A percentile compares a stretch with the other conserved stretches of the same genome.
Conservation (phyloP, 192 early-diverging fungal species). For the Umbelopsis vinacea region DNA sequence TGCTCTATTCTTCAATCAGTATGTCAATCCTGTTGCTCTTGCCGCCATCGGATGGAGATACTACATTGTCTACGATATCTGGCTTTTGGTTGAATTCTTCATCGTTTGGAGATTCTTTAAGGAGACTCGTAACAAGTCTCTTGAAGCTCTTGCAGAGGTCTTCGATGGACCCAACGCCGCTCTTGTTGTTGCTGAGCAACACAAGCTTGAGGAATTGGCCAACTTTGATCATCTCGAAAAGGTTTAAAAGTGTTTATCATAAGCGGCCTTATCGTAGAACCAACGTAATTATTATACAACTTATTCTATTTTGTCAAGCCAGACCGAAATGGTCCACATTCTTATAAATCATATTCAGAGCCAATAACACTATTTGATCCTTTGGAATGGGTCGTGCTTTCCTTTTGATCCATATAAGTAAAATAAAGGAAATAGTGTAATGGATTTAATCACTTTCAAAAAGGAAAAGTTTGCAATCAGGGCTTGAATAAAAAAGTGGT, state of each 20-base stretch:
- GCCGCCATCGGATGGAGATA: constrained; percentile 5
- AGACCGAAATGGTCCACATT: neutral
- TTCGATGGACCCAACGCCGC: constrained; percentile 28
- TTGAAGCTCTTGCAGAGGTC: constrained; percentile 41
- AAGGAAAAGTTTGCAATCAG: neutral
- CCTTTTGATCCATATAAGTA: neutral
- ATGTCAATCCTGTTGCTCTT: constrained; percentile 13
- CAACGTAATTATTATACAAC: neutral
- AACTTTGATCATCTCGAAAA: neutral
- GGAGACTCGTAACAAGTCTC: constrained; percentile 41
- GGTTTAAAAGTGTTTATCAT: neutral
- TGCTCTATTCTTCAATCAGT: neutral
- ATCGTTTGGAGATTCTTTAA: constrained; percentile 42
- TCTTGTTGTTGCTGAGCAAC: constrained; percentile 2
- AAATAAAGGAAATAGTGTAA: too few species aligned
- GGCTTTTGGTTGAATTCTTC: constrained; percentile 25
- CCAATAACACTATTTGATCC: neutral
- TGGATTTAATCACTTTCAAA: too few species aligned
- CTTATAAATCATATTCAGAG: neutral
- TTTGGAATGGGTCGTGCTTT: neutral
- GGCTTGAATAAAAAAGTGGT: too few species aligned
- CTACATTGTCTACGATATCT: constrained; percentile 36
- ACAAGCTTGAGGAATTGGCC: neutral
- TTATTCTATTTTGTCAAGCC: neutral
- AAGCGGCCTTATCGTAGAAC: neutral